phyloP scores from a whole-genome alignment of 306 rosid genomes.

The Dalbergia oliveri region DNA sequence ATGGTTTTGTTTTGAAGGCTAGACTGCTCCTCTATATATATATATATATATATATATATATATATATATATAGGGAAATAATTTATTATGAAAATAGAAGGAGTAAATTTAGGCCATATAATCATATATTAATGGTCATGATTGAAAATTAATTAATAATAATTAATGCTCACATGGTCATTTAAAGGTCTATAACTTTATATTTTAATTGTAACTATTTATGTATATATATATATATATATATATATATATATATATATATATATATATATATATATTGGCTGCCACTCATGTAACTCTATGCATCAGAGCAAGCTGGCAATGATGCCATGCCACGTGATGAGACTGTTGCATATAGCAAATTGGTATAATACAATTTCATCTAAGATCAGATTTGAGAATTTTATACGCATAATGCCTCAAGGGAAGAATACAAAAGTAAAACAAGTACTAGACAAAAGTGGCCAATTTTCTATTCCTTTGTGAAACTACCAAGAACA shows the following conservation, averaged over 20 bases:
- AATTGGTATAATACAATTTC: neutral
- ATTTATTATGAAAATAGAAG: too few relatives aligned
- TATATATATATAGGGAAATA: too few relatives aligned
- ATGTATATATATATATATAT: neutral
- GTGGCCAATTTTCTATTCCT: constrained; percentile 39
- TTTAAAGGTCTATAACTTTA: too few relatives aligned
- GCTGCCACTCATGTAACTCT: constrained; percentile 35
- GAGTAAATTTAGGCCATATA: too few relatives aligned
- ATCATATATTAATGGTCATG: too few relatives aligned
- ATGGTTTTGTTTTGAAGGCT: neutral
- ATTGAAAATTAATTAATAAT: too few relatives aligned
- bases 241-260: too few relatives aligned
- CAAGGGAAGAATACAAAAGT: constrained; percentile 3
- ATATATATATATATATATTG: neutral
- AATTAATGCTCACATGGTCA: too few relatives aligned
- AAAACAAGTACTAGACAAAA: constrained; percentile 19
- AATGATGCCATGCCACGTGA: constrained; percentile 53
- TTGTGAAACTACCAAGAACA: constrained; percentile 15
- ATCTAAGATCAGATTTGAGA: constrained; percentile 31
- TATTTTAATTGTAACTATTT: too few relatives aligned
- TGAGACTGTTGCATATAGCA: constrained; percentile 14
- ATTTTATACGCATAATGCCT: constrained; percentile 26
- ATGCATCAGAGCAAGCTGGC: constrained; percentile 52
- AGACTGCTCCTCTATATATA: too few relatives aligned
- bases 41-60: too few relatives aligned